Evolutionary conservation across 768 basidiomycete genomes (phyloP).

Genomic region (Hygrocybe coccinea): DNA sequence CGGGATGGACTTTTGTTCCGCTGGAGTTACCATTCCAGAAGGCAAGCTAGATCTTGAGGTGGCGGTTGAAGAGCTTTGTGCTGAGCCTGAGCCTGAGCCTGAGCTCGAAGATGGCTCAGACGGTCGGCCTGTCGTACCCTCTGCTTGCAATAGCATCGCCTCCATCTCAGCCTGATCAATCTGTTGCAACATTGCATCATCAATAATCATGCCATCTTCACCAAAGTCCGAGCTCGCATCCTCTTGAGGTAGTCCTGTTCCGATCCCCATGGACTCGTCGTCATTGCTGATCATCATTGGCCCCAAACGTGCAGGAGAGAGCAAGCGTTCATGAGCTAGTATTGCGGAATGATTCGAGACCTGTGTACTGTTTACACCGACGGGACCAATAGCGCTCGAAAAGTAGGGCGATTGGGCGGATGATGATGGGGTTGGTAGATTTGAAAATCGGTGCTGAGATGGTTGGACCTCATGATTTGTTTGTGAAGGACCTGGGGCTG

Average conservation of each 20-base stretch:
- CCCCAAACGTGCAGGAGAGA: conserved; percentile 1
- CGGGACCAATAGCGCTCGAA: neutral
- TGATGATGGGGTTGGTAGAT: conserved; percentile 7
- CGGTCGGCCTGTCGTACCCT: neutral
- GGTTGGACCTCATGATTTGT: conserved; percentile 28
- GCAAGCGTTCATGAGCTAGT: conserved; percentile 1
- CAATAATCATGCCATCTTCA: conserved; percentile 30
- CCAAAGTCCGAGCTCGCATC: conserved; percentile 30
- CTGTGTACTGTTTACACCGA: neutral
- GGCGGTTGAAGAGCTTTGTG: too few relatives aligned
- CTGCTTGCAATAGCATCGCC: conserved; percentile 3
- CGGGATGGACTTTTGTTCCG: conserved; percentile 17
- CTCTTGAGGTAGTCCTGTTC: neutral
- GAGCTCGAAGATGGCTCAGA: neutral
- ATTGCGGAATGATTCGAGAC: neutral
- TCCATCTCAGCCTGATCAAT: conserved; percentile 32
- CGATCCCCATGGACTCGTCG: neutral
- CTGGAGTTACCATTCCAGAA: conserved; percentile 13
- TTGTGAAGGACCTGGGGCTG: too few relatives aligned
- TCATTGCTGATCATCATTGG: neutral
- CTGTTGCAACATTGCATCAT: conserved; percentile 39
- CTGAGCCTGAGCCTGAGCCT: neutral
- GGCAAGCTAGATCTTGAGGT: neutral
- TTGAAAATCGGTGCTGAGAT: conserved; percentile 22
- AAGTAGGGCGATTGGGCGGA: conserved; percentile 6